Evolutionary conservation across 345 rosid species (phyloP).

Genomic region (Salix udensis): DNA sequence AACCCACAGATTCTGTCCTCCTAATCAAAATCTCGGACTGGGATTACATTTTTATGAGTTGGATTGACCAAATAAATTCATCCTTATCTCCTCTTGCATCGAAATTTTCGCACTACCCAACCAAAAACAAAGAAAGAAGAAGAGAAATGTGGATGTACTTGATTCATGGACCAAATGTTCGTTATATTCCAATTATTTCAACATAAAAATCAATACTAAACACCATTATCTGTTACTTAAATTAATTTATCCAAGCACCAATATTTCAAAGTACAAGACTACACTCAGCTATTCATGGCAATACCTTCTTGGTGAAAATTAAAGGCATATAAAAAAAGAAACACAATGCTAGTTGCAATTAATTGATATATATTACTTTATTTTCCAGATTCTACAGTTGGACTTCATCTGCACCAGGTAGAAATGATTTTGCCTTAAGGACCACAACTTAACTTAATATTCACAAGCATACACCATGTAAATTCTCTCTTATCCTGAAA

Average conservation of each 20-base stretch:
- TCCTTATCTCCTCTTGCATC: constrained; percentile 5
- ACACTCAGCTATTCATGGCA: neutral
- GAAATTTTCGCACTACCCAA: neutral
- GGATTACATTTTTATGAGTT: constrained; percentile 12
- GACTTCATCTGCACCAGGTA: constrained; percentile 12
- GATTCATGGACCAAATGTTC: neutral
- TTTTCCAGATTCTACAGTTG: constrained; percentile 12
- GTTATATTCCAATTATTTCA: neutral
- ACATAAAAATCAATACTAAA: neutral
- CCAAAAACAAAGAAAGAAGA: neutral
- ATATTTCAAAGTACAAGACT: neutral
- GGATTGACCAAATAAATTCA: constrained; percentile 3
- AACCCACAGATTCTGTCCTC: constrained; percentile 19
- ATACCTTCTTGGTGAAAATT: neutral
- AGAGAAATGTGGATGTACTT: neutral
- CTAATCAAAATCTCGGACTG: constrained; percentile 1
- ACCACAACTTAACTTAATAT: neutral
- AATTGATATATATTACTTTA: neutral
- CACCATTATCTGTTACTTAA: neutral
- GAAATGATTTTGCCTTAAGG: constrained; percentile 9
- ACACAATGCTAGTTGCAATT: neutral
- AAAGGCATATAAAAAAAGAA: neutral
- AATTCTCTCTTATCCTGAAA: neutral
- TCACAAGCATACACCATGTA: neutral
- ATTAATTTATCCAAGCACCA: neutral